Base-by-base conservation (phyloP, 176 grass and related monocot genomes). In the Oropetium thomaeum region DNA sequence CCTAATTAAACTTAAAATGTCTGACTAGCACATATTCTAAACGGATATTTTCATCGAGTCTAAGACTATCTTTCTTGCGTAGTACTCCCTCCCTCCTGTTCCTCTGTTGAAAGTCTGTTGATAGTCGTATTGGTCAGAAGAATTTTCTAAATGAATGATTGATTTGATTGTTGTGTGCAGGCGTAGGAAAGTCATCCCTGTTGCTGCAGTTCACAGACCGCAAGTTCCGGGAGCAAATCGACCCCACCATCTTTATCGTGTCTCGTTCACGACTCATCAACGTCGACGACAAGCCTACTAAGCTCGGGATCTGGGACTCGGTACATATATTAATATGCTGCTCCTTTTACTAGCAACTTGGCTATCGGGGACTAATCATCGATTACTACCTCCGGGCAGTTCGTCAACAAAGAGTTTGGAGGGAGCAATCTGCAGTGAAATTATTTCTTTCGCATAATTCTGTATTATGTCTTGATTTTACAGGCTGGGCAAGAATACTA, bases 101-200 rank as follows among this genome's bases (percentile, higher is more conserved):
- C n/a, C n/a, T n/a, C n/a, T n/a, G n/a, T n/a, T n/a, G n/a, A n/a
- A n/a, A n/a, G n/a, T n/a, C n/a, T n/a, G n/a, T n/a, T n/a, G n/a
- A n/a, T n/a, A n/a, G n/a, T n/a, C n/a, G n/a, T n/a, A n/a, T n/a
- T 20, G 47, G 7, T 49, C 47, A 49, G 5, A 49, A 5, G 47
- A 7, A 7, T 5, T 6, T n/a, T 19, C 0, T 7, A n/a, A n/a
- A n/a, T n/a, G n/a, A n/a, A n/a, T 49, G 4, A 7, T 5, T 49
- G 17, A 49, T 49, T 7, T 49, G 47, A 49, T 20, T 19, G 47
- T 49, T 0, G 47, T 63, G 76, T 20, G 70, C 72, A 92, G 86
- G 84, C 65, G 89, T 92, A 31, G 89, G 89, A 28, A 92, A 92
- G 80, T 92, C 89, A 37, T 92, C 85, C 76, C 74, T 92, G 82